These are phyloP conservation scores for Suillus decipiens DNA, from an alignment of 768 basidiomycete species.

Conservation along the genomic window DNA sequence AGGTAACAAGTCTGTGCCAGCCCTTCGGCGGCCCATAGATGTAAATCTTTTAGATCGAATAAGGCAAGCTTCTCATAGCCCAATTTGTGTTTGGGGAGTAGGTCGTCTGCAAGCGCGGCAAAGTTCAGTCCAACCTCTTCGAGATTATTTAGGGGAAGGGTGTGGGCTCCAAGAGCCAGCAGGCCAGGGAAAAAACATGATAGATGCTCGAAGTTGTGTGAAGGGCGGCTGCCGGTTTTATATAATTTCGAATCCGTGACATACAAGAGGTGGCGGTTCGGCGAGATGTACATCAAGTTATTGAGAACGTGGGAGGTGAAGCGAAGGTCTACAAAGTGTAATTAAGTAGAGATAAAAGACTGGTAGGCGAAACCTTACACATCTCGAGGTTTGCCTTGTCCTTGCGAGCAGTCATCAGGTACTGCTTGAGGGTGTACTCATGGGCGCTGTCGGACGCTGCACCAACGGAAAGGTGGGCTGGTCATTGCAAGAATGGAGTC, in stretches of 20 bases:
- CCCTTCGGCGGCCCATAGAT: constrained; percentile 77
- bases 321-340: constrained; percentile 49
- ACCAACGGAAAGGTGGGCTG: constrained; percentile 59
- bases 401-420: constrained; percentile 62
- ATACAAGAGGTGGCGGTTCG: constrained; percentile 65
- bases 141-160: constrained; percentile 58
- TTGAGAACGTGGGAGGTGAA: constrained; percentile 63
- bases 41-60: constrained; percentile 61
- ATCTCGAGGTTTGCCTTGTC: constrained; percentile 63
- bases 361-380: constrained; percentile 47
- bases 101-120: constrained; percentile 34
- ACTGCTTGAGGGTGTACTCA: constrained; percentile 77
- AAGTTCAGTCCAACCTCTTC: constrained; percentile 48
- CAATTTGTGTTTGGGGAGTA: constrained; percentile 20
- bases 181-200: constrained; percentile 80
- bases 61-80: constrained; percentile 42
- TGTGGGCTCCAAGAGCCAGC: constrained; percentile 68
- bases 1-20: constrained; percentile 71
- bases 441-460: constrained; percentile 73
- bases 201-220: constrained; percentile 67
- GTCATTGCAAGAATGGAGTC: constrained; percentile 7
- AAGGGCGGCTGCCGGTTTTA: constrained; percentile 35
- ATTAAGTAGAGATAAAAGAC: constrained; percentile 6
- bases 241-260: constrained; percentile 52
- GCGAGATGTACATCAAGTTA: constrained; percentile 67